Base-by-base conservation (phyloP, 257 asterid genomes). In the Plantago ovata region DNA sequence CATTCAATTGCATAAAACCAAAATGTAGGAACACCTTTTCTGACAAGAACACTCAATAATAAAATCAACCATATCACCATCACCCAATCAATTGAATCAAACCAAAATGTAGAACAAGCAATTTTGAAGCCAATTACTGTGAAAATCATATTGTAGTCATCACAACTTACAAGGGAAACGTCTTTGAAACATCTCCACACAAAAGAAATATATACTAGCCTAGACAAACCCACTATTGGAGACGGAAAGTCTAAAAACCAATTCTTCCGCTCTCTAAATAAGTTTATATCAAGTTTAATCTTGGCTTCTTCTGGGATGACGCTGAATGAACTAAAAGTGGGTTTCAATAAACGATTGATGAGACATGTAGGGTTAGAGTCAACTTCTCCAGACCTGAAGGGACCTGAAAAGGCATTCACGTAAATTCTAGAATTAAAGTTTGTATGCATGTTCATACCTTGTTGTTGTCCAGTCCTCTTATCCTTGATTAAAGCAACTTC, bases 401-500 rank as follows among this genome's bases (percentile, higher is more conserved):
- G 81, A 80, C 95, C 96, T 84, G 95, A 84, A 89, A 90, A 76
- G 77, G 72, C 72, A 86, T 69, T 60, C 64, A 74, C 39, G 28
- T 23, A 50, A 28, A 22, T 50, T 22, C 38, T 22, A 22, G 7
- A 69, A 19, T 41, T 63, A 57, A 58, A 38, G 64, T 2, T 43
- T 52, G 36, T 59, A 57, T 57, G 66, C 21, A 58, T 53, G 57
- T 46, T 70, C 94, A 73, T 80, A 91, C 98, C 98, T 91, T 91
- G 98, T 57, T 86, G 98, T 64, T 76, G 89, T 47, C 98, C 98
- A 38, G 96, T 91, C 73, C 88, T 83, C 85, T 80, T 91, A 75
- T 91, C 96, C 81, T 75, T 87, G 67, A 91, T 91, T 75, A 87
- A 64, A 68, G 96, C 96, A 69, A 91, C 95, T 80, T 91, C 98